A percentile compares a stretch with the other conserved stretches of the same genome.
Evolutionary conservation across 2,329 filamentous ascomycete species (phyloP).

Genomic region (Pseudogymnoascus sp.): DNA sequence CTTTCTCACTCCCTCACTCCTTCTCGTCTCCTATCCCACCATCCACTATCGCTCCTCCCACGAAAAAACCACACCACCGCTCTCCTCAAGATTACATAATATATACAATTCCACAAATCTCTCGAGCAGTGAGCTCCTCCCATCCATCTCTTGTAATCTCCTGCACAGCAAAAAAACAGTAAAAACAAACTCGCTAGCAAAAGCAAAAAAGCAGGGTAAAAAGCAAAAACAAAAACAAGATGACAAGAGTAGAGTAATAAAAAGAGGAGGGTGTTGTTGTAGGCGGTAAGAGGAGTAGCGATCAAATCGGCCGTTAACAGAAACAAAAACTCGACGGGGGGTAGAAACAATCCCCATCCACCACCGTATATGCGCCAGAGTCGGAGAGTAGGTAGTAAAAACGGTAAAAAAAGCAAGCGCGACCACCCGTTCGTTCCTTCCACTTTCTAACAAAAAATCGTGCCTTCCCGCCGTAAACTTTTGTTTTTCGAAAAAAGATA

Average conservation of each 20-base stretch:
- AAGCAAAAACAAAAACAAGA: not conserved
- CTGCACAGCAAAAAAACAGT: not conserved
- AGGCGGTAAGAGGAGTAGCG: not conserved
- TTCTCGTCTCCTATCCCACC: not conserved
- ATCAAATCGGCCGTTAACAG: too few relatives aligned
- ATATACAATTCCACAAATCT: not conserved
- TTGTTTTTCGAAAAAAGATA: too few relatives aligned
- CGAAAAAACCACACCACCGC: not conserved
- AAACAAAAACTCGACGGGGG: too few relatives aligned
- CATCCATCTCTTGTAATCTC: not conserved
- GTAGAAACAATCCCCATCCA: not conserved
- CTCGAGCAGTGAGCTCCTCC: constrained; percentile 1
- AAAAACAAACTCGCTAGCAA: not conserved
- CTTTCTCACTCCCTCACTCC: not conserved
- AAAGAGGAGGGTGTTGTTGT: not conserved
- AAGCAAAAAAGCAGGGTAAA: not conserved
- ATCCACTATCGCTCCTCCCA: too few relatives aligned
- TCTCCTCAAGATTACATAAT: constrained; percentile 7
- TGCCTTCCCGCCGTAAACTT: not conserved
- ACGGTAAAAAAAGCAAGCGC: not conserved
- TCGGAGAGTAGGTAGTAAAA: not conserved
- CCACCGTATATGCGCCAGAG: constrained; percentile 1
- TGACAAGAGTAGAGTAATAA: not conserved
- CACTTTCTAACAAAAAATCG: not conserved
- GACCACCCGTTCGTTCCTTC: not conserved